phyloP scores from a whole-genome alignment of 306 rosid species.

The Trifolium fragiferum region DNA sequence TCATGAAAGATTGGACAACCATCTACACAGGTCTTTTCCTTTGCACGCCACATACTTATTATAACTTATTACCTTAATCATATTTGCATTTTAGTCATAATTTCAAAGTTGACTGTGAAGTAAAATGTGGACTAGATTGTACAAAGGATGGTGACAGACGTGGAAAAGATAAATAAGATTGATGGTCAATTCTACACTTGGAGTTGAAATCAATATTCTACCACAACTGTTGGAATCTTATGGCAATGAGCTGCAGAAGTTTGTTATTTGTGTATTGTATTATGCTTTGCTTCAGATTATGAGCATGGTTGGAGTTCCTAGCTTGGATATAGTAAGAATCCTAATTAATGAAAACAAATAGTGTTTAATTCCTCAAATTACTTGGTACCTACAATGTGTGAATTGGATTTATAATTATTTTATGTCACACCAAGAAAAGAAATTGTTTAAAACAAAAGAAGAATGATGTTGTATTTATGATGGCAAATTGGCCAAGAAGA shows the following conservation, averaged over 20 bases:
- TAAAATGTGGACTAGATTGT: background rate
- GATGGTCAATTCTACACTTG: background rate
- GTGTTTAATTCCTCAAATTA: background rate
- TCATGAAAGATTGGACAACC: background rate
- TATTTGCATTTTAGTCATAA: background rate
- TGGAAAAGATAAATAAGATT: background rate
- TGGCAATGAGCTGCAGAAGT: background rate
- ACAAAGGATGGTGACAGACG: background rate
- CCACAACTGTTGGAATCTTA: background rate
- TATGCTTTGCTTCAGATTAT: background rate
- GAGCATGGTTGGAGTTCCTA: background rate
- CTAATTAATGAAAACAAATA: background rate
- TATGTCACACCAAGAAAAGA: no score
- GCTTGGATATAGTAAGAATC: background rate
- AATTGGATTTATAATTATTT: background rate
- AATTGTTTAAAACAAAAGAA: no score
- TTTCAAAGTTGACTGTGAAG: background rate
- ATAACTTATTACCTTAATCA: background rate
- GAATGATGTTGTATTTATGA: no score
- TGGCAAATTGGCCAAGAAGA: no score
- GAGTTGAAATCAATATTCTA: background rate
- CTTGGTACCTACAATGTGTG: background rate
- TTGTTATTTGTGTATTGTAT: background rate
- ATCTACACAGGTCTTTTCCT: background rate
- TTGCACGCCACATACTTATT: background rate